Evolutionary conservation across 768 basidiomycete genomes (phyloP).

Genomic region (Pilatotrama ljubarskyi): DNA sequence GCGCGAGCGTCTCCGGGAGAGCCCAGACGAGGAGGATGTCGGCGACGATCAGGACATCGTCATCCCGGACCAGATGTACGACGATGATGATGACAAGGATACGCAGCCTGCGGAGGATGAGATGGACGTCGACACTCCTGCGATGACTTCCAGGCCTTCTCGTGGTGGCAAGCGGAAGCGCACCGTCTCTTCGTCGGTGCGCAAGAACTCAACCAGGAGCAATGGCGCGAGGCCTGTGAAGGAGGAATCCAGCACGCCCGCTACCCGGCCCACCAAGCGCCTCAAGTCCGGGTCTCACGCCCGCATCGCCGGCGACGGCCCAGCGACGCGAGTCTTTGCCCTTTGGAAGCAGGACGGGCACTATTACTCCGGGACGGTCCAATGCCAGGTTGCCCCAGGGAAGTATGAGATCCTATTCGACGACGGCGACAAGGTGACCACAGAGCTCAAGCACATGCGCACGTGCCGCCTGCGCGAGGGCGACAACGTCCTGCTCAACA

Average conservation of each 20-base stretch:
- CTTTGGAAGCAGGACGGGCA: conserved; percentile 60
- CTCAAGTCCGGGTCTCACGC: conserved; percentile 19
- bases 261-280: conserved; percentile 19
- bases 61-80: not conserved
- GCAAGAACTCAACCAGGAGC: conserved; percentile 28
- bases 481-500: conserved; percentile 53
- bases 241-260: conserved; percentile 14
- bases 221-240: not conserved
- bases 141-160: conserved; percentile 47
- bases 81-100: conserved; percentile 43
- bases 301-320: not conserved
- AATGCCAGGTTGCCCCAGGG: conserved; percentile 34
- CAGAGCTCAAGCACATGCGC: conserved; percentile 42
- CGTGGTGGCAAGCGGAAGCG: conserved; percentile 34
- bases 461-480: conserved; percentile 48
- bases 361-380: conserved; percentile 62
- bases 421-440: conserved; percentile 51
- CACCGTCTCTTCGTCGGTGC: conserved; percentile 19
- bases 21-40: conserved; percentile 26
- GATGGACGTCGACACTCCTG: conserved; percentile 16
- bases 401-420: conserved; percentile 64
- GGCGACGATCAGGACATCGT: conserved; percentile 39
- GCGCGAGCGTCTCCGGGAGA: conserved; percentile 5
- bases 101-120: conserved; percentile 26
- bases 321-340: conserved; percentile 65